phyloP scores from a whole-genome alignment of 2,329 filamentous ascomycete species.

The Exophiala alcalophila region DNA sequence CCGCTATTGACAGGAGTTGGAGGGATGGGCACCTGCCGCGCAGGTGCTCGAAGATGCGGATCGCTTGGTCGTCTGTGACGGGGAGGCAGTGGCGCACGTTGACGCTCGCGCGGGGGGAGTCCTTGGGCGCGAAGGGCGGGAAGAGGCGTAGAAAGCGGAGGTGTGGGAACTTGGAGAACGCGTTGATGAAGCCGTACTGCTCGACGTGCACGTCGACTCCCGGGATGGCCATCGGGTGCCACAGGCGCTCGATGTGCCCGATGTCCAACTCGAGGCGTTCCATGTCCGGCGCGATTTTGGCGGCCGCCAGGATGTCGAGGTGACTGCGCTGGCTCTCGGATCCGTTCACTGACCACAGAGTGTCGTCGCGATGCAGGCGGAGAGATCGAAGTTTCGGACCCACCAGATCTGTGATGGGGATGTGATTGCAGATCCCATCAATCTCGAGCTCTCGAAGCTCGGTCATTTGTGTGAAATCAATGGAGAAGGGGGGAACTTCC shows the following conservation, averaged over 20 bases:
- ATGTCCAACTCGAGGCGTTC: constrained; percentile 29
- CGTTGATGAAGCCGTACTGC: constrained; percentile 27
- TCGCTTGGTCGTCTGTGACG: constrained; percentile 27
- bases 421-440: constrained; percentile 27
- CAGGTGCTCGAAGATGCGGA: constrained; percentile 29
- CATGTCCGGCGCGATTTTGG: constrained; percentile 23
- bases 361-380: constrained; percentile 21
- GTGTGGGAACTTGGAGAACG: constrained; percentile 26
- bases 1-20: constrained; percentile 25
- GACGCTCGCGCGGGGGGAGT: constrained; percentile 4
- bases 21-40: constrained; percentile 21
- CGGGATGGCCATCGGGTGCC: constrained; percentile 29
- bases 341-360: constrained; percentile 13
- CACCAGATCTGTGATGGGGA: constrained; percentile 24
- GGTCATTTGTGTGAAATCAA: constrained; percentile 18
- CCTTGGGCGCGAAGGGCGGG: constrained; percentile 26
- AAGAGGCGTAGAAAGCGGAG: constrained; percentile 29
- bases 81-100: constrained; percentile 13
- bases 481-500: constrained; percentile 8
- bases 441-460: constrained; percentile 26
- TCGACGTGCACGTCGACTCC: constrained; percentile 31
- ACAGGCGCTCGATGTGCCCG: constrained; percentile 28
- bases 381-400: constrained; percentile 17
- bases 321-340: constrained; percentile 21
- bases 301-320: constrained; percentile 21